A percentile compares a stretch with the other conserved stretches of the same genome.
phyloP scores from a whole-genome alignment of 2,329 filamentous ascomycete genomes.

The Didymella exigua region DNA sequence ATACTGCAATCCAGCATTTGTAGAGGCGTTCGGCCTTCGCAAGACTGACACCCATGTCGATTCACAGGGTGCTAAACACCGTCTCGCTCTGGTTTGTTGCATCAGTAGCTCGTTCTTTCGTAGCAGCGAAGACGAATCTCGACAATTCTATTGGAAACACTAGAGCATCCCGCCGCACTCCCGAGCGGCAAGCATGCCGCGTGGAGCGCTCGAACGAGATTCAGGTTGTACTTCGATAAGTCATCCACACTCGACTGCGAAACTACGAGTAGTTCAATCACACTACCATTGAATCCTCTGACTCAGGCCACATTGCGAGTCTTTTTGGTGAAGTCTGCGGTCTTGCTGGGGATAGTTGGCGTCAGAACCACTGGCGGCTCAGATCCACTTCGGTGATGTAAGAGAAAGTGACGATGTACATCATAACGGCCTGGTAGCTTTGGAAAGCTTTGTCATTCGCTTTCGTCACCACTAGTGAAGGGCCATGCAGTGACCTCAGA shows the following conservation, averaged over 20 bases:
- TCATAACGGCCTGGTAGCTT: background rate
- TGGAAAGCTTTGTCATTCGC: background rate
- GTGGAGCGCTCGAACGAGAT: background rate
- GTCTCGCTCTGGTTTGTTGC: background rate
- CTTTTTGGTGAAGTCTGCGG: background rate
- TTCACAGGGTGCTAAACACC: background rate
- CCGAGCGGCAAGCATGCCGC: slow-evolving; percentile 9
- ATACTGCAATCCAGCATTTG: background rate
- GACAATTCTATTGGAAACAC: background rate
- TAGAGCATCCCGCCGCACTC: background rate
- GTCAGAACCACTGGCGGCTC: background rate
- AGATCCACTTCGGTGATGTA: background rate
- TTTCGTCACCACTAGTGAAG: background rate
- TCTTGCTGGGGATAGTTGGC: background rate
- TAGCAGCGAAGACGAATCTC: background rate
- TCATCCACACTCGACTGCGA: background rate
- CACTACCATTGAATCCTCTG: background rate
- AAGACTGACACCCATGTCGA: background rate
- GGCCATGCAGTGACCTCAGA: background rate
- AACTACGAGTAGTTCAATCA: background rate
- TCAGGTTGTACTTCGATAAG: background rate
- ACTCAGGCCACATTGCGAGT: background rate
- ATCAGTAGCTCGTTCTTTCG: background rate
- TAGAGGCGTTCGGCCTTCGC: background rate
- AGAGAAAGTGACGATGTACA: background rate